These are phyloP conservation scores for Blakeslea trispora DNA, from an alignment of 371 early-diverging fungal species.

Conservation along the genomic window DNA sequence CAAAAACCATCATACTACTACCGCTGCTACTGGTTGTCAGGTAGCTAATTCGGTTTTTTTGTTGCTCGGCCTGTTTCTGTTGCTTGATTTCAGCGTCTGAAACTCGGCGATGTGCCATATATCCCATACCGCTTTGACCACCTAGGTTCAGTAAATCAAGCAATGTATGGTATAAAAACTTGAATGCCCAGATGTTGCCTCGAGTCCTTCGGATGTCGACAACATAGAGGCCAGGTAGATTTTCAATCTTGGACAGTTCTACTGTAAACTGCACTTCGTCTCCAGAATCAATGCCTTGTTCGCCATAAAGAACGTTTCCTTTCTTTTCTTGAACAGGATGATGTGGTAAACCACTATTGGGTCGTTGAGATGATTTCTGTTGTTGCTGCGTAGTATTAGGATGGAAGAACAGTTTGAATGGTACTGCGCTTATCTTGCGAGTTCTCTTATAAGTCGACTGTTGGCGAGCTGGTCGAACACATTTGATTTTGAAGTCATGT, in stretches of 20 bases:
- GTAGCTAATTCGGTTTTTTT: conserved; percentile 20
- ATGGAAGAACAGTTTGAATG: conserved; percentile 17
- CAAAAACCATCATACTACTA: conserved; percentile 20
- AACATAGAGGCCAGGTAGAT: conserved; percentile 82
- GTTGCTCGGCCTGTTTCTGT: conserved; percentile 6
- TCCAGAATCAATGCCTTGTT: conserved; percentile 79
- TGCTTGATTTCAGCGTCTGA: background rate
- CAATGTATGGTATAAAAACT: conserved; percentile 80
- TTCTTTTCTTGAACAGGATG: conserved; percentile 35
- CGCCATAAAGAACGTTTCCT: conserved; percentile 75
- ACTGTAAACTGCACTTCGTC: conserved; percentile 85
- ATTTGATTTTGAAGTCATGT: conserved; percentile 65
- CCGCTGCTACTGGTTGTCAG: conserved; percentile 25
- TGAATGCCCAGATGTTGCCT: conserved; percentile 93
- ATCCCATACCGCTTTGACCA: conserved; percentile 43
- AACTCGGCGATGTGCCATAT: conserved; percentile 28
- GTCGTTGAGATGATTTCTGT: background rate
- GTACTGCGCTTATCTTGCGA: conserved; percentile 17
- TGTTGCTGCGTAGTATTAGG: background rate
- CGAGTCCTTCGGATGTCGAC: conserved; percentile 87
- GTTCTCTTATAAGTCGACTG: background rate
- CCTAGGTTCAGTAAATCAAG: conserved; percentile 60
- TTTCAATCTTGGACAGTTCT: conserved; percentile 87
- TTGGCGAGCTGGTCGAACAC: conserved; percentile 49
- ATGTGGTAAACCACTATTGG: background rate